Percentiles rank a stretch among this genome's conserved stretches.
phyloP scores from a whole-genome alignment of 768 basidiomycete species.

The Termitomyces bulborhizus region DNA sequence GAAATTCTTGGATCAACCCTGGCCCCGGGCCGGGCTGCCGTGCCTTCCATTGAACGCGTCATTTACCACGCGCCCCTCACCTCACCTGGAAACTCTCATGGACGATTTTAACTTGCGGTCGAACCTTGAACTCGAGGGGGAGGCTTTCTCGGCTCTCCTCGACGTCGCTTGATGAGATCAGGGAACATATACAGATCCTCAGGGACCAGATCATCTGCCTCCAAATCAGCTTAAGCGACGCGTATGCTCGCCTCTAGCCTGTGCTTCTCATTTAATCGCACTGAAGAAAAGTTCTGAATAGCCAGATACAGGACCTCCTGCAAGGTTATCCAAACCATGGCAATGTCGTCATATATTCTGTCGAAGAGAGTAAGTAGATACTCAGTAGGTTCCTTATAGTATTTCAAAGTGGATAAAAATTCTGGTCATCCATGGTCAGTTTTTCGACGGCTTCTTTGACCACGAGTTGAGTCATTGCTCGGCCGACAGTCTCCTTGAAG shows the following conservation, averaged over 20 bases:
- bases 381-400: slow-evolving; percentile 23
- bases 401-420: slow-evolving; percentile 62
- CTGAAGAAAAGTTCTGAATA: slow-evolving; percentile 12
- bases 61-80: background rate
- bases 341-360: slow-evolving; percentile 74
- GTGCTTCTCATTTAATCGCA: background rate
- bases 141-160: background rate
- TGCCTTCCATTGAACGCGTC: background rate
- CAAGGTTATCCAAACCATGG: slow-evolving; percentile 45
- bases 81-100: background rate
- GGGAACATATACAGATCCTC: slow-evolving; percentile 10
- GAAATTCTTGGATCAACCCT: background rate
- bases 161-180: slow-evolving; percentile 6
- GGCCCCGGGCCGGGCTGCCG: background rate
- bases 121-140: slow-evolving; percentile 3
- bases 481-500: slow-evolving; percentile 89
- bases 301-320: slow-evolving; percentile 35
- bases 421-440: slow-evolving; percentile 83
- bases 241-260: slow-evolving; percentile 10
- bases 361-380: slow-evolving; percentile 57
- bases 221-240: slow-evolving; percentile 9
- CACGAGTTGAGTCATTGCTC: slow-evolving; percentile 73
- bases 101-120: slow-evolving; percentile 11
- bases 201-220: slow-evolving; percentile 12
- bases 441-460: slow-evolving; percentile 64